phyloP scores from a whole-genome alignment of 2,329 filamentous ascomycete species.

The Xylaria sp. region DNA sequence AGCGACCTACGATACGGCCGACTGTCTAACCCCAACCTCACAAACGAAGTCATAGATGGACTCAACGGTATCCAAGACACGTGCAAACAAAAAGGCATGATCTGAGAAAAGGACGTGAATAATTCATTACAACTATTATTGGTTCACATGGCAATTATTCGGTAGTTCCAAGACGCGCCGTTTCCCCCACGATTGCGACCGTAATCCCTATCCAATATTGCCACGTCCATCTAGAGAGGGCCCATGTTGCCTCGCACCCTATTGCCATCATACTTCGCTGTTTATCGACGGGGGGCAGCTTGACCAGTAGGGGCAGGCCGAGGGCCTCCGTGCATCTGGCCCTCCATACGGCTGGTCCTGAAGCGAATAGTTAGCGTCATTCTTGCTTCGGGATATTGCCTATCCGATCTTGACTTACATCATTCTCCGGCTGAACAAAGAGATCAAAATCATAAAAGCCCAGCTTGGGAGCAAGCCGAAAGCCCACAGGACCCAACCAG shows the following conservation, averaged over 20 bases:
- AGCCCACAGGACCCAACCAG: conserved; percentile 75
- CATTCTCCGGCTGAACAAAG: conserved; percentile 76
- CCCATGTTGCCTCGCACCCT: conserved; percentile 3
- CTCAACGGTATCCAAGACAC: conserved; percentile 71
- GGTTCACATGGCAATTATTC: conserved; percentile 9
- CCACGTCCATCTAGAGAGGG: background rate
- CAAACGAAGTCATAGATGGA: conserved; percentile 74
- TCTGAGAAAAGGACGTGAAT: conserved; percentile 23
- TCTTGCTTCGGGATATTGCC: conserved; percentile 10
- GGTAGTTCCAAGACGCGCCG: background rate
- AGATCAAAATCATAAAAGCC: conserved; percentile 81
- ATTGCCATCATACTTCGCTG: conserved; percentile 9
- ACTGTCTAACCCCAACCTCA: conserved; percentile 72
- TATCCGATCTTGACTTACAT: conserved; percentile 69
- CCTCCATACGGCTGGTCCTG: conserved; percentile 45
- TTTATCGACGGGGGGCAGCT: conserved; percentile 45
- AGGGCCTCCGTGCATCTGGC: conserved; percentile 40
- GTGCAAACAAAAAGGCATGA: conserved; percentile 64
- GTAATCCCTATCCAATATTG: conserved; percentile 2
- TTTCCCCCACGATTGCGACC: background rate
- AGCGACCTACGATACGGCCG: conserved; percentile 87
- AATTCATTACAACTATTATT: conserved; percentile 41
- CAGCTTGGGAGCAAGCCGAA: conserved; percentile 77
- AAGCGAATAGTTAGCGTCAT: conserved; percentile 32
- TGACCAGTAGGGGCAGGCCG: conserved; percentile 47